A percentile compares a stretch with the other conserved stretches of the same genome.
Evolutionary conservation across 2,329 filamentous ascomycete species (phyloP).

Genomic region (Fusarium sp.): DNA sequence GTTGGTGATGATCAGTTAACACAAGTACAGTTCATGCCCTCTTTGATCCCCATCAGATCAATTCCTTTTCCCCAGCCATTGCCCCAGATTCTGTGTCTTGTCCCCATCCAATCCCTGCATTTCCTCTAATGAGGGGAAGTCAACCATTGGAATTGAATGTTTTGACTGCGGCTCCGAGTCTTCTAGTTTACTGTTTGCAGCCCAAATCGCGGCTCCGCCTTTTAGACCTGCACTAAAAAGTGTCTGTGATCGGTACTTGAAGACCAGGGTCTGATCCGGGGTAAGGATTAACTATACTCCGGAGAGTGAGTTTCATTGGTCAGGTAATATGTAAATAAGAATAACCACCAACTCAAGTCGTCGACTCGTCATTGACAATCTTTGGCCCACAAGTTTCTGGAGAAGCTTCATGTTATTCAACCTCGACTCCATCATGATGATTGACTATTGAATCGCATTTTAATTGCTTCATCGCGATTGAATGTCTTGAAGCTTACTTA

Average conservation of each 20-base stretch:
- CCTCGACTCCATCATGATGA: conserved; percentile 13
- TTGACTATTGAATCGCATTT: conserved; percentile 16
- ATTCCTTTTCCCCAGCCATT: conserved; percentile 12
- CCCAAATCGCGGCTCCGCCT: conserved; percentile 46
- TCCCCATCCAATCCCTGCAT: neutral
- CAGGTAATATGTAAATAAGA: neutral
- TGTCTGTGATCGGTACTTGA: conserved; percentile 2
- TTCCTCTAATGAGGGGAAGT: conserved; percentile 33
- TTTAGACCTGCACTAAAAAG: conserved; percentile 26
- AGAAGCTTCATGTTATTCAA: conserved; percentile 2
- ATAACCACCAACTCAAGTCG: conserved; percentile 9
- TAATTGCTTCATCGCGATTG: conserved; percentile 8
- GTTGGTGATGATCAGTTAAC: neutral
- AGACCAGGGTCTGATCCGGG: neutral
- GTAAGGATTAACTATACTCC: conserved; percentile 20
- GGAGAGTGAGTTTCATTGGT: neutral
- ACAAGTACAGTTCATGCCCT: neutral
- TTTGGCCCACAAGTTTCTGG: conserved; percentile 6
- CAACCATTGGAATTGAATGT: neutral
- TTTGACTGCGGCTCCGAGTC: conserved; percentile 42
- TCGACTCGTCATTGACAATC: conserved; percentile 33
- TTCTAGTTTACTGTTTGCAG: conserved; percentile 2
- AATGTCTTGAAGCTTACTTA: neutral
- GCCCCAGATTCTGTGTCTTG: conserved; percentile 10
- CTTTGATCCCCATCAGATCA: neutral